Percentiles rank a stretch among this genome's conserved stretches.
Conservation (phyloP, 352 stramenopile genomes). For the Phytophthora europaea region DNA sequence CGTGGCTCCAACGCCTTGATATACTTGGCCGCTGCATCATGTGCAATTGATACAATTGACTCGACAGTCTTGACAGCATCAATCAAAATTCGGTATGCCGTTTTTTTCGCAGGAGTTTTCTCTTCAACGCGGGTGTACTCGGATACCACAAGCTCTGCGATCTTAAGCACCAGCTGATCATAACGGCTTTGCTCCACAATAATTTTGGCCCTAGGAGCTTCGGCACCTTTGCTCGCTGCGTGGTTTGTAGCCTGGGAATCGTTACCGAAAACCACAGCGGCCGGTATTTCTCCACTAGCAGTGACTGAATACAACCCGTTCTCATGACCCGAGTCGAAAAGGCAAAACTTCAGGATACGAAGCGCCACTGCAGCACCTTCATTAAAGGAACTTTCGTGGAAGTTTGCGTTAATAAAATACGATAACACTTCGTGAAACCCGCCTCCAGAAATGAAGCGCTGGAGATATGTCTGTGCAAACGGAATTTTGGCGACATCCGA, state of each 20-base stretch:
- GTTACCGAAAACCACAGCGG: conserved; percentile 29
- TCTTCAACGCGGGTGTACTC: conserved; percentile 63
- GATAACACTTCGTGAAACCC: conserved; percentile 86
- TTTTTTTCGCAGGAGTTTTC: conserved; percentile 44
- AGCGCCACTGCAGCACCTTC: conserved; percentile 86
- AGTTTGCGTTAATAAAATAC: conserved; percentile 85
- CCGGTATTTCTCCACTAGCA: conserved; percentile 29
- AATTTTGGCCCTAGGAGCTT: conserved; percentile 49
- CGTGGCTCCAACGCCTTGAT: conserved; percentile 57
- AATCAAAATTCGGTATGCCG: conserved; percentile 80
- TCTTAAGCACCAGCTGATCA: conserved; percentile 79
- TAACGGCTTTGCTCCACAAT: conserved; percentile 71
- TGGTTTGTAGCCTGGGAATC: conserved; percentile 20
- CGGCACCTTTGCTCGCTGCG: conserved; percentile 11
- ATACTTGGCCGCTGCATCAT: conserved; percentile 74
- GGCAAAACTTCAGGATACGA: conserved; percentile 86
- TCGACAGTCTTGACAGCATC: conserved; percentile 88
- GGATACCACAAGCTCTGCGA: conserved; percentile 82
- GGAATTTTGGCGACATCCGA: conserved; percentile 64
- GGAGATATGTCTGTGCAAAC: conserved; percentile 76
- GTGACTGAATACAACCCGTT: conserved; percentile 53
- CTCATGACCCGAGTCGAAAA: conserved; percentile 78
- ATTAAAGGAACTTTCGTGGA: conserved; percentile 81
- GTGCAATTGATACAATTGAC: conserved; percentile 79
- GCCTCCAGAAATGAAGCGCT: conserved; percentile 77